phyloP scores from a whole-genome alignment of 2,329 filamentous ascomycete species.

The Paracorniculantispora psalliotae region DNA sequence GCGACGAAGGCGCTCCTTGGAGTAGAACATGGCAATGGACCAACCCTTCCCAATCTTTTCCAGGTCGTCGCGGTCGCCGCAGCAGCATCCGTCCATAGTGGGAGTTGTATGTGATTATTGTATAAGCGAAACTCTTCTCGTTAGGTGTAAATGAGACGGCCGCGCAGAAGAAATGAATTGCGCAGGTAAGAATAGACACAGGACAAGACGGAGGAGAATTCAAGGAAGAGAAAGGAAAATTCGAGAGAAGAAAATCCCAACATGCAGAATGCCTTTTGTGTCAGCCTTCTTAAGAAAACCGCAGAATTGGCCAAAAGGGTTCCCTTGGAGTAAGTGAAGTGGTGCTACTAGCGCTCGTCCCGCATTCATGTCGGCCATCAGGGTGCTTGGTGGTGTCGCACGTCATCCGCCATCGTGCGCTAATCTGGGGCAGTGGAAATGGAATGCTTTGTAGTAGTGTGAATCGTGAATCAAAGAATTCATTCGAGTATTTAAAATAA shows the following conservation, averaged over 20 bases:
- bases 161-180: not conserved
- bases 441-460: too few relatives aligned
- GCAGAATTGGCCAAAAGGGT: conserved; percentile 8
- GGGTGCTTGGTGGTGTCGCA: not conserved
- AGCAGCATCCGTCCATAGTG: conserved; percentile 20
- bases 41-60: conserved; percentile 33
- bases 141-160: too few relatives aligned
- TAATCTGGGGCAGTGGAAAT: not conserved
- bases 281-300: not conserved
- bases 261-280: not conserved
- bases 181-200: not conserved
- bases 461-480: too few relatives aligned
- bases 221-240: not conserved
- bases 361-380: conserved; percentile 8
- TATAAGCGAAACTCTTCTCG: too few relatives aligned
- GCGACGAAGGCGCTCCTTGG: conserved; percentile 29
- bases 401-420: not conserved
- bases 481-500: not conserved
- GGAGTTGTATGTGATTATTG: not conserved
- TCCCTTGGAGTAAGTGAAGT: not conserved
- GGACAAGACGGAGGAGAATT: too few relatives aligned
- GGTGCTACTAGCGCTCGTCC: not conserved
- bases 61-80: conserved; percentile 27
- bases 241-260: not conserved
- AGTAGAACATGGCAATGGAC: conserved; percentile 33